A percentile compares a stretch with the other conserved stretches of the same genome.
Evolutionary conservation across 306 rosid genomes (phyloP).

Genomic region (Malus orientalis): DNA sequence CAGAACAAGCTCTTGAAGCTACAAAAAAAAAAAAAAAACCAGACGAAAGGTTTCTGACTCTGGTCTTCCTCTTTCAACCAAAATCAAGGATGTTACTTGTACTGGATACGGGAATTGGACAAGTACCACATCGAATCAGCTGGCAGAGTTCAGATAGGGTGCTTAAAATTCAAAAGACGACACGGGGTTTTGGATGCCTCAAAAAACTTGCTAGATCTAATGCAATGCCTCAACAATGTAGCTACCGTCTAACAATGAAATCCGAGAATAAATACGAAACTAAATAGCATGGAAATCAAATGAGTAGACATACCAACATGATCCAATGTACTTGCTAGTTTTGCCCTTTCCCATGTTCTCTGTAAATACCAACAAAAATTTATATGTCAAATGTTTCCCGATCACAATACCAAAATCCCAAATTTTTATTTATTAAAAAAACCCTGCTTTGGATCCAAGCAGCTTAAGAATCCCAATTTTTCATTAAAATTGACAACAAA

Average conservation of each 20-base stretch:
- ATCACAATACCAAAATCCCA: neutral
- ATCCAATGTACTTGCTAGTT: conserved; percentile 74
- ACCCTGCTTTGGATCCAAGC: neutral
- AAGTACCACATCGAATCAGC: neutral
- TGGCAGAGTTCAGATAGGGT: neutral
- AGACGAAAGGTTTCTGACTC: neutral
- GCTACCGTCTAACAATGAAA: neutral
- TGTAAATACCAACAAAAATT: conserved; percentile 26
- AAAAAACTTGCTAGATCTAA: neutral
- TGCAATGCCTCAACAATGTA: neutral
- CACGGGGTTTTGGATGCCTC: neutral
- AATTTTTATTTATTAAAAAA: neutral
- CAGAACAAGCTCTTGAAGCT: neutral
- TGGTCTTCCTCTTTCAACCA: neutral
- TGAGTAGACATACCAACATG: conserved; percentile 61
- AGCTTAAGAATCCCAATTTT: neutral
- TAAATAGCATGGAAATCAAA: conserved; percentile 15
- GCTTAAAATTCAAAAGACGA: neutral
- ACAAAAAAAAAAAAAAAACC: neutral
- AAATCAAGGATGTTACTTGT: neutral
- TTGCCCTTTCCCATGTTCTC: conserved; percentile 99
- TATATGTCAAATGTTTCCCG: neutral
- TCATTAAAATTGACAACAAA: neutral
- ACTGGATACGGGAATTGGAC: neutral
- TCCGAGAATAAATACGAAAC: neutral